Evolutionary conservation across 2,329 filamentous ascomycete genomes (phyloP).

Genomic region (Coleophoma eucalyptorum): DNA sequence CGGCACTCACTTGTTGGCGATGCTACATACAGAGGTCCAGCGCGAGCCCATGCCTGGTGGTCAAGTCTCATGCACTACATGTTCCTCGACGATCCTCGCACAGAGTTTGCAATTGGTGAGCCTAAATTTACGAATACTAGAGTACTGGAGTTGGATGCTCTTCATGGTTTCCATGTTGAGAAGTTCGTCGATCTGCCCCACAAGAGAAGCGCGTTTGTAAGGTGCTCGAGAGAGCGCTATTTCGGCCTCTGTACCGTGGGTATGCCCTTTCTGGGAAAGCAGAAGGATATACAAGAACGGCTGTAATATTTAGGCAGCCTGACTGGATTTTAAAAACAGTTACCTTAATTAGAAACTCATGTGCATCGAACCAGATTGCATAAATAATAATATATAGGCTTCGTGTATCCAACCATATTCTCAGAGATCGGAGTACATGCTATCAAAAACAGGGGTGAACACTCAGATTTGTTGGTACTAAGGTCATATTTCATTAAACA

Average conservation of each 20-base stretch:
- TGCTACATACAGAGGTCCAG: conserved; percentile 52
- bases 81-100: conserved; percentile 58
- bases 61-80: conserved; percentile 59
- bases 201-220: conserved; percentile 32
- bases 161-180: conserved; percentile 25
- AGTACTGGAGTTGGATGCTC: conserved; percentile 44
- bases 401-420: no score
- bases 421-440: no score
- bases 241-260: conserved; percentile 39
- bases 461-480: no score
- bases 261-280: conserved; percentile 42
- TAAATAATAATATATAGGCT: no score
- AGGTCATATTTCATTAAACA: no score
- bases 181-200: conserved; percentile 35
- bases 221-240: conserved; percentile 33
- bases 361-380: no score
- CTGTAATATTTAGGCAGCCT: not conserved
- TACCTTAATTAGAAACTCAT: no score
- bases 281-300: conserved; percentile 4
- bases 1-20: conserved; percentile 58
- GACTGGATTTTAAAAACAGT: no score
- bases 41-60: conserved; percentile 60
- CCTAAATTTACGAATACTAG: conserved; percentile 68
- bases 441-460: no score
- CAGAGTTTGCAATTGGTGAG: conserved; percentile 59